Conservation (phyloP, 306 rosid genomes). For the Castanea sativa region DNA sequence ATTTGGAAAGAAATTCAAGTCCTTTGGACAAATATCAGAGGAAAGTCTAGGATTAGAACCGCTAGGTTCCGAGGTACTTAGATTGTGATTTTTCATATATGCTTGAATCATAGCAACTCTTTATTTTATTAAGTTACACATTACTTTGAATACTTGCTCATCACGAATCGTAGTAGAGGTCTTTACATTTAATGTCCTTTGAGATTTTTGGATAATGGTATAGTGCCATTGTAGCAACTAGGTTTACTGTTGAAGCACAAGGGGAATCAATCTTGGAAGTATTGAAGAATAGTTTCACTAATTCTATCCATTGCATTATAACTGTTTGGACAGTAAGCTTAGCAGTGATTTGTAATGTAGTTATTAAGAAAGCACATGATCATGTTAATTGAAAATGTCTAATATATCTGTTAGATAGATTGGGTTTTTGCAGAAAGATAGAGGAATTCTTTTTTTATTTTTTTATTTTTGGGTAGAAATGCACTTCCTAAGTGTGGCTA, state of each 20-base stretch:
- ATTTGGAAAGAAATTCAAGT: constrained; percentile 22
- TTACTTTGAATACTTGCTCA: background rate
- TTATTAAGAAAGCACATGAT: no score
- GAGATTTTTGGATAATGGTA: background rate
- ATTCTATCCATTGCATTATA: background rate
- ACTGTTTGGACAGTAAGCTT: no score
- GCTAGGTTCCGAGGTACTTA: constrained; percentile 63
- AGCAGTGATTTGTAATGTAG: no score
- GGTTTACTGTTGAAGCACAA: background rate
- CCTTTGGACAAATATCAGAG: constrained; percentile 40
- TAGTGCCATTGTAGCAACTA: background rate
- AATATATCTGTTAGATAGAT: no score
- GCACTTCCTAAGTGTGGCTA: no score
- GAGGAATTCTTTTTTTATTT: no score
- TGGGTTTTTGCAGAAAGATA: no score
- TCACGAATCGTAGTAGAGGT: background rate
- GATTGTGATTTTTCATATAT: constrained; percentile 1
- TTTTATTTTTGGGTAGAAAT: no score
- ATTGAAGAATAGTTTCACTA: background rate
- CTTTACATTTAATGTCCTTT: background rate
- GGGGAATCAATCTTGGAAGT: background rate
- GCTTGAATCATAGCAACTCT: constrained; percentile 9
- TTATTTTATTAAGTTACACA: background rate
- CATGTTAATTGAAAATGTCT: no score
- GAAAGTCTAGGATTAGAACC: constrained; percentile 65